phyloP scores from a whole-genome alignment of 352 stramenopile genomes.

The Hyaloperonospora arabidopsidis region DNA sequence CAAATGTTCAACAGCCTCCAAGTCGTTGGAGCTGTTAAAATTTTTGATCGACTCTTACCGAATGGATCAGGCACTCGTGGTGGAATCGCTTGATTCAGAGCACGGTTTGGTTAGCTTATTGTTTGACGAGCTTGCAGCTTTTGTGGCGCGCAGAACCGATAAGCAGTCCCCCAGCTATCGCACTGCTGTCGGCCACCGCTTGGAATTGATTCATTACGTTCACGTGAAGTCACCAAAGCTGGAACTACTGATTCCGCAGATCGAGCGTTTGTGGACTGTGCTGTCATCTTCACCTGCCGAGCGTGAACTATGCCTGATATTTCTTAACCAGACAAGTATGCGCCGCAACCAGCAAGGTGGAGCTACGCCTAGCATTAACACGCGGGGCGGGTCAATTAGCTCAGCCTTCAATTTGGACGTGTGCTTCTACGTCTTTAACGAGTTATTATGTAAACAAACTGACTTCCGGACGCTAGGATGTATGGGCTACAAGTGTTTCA shows the following conservation, averaged over 20 bases:
- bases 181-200: conserved; percentile 70
- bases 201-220: conserved; percentile 84
- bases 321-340: conserved; percentile 78
- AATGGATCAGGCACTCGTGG: conserved; percentile 51
- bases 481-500: conserved; percentile 82
- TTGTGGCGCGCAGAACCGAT: conserved; percentile 49
- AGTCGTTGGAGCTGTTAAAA: conserved; percentile 75
- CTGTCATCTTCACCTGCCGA: conserved; percentile 69
- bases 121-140: conserved; percentile 80
- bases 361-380: conserved; percentile 14
- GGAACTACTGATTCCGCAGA: conserved; percentile 66
- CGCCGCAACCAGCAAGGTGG: conserved; percentile 32
- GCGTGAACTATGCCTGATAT: conserved; percentile 72
- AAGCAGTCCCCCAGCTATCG: conserved; percentile 49
- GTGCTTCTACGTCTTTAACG: conserved; percentile 76
- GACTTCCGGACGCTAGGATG: conserved; percentile 63
- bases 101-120: conserved; percentile 65
- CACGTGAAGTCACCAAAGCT: conserved; percentile 74
- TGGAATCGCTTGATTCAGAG: conserved; percentile 68
- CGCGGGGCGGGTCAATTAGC: conserved; percentile 40
- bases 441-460: conserved; percentile 73
- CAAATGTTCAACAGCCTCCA: conserved; percentile 48
- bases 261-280: conserved; percentile 66
- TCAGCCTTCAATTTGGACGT: conserved; percentile 71
- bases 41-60: conserved; percentile 84